Percentiles rank a stretch among this genome's conserved stretches.
These are phyloP conservation scores for Diaporthe vaccinii DNA, from an alignment of 2,329 filamentous ascomycete species.

Conservation along the genomic window DNA sequence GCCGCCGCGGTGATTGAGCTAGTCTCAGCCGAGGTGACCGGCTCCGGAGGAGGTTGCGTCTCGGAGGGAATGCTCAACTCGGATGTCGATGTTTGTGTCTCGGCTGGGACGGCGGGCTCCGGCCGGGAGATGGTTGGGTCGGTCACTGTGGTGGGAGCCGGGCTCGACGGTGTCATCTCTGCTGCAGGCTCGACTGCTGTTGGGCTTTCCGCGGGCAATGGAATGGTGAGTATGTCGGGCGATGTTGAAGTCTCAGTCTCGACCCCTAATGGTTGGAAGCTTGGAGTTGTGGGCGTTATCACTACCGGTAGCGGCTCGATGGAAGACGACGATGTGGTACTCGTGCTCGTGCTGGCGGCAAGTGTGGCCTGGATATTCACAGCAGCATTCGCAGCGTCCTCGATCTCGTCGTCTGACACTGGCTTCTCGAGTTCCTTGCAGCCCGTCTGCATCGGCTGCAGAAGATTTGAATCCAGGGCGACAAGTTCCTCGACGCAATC, in stretches of 20 bases:
- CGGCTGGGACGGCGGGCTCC: background rate
- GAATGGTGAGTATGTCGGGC: background rate
- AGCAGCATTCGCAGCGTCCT: constrained; percentile 28
- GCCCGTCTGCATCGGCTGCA: constrained; percentile 38
- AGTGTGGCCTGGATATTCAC: background rate
- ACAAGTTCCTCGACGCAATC: constrained; percentile 29
- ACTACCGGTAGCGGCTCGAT: background rate
- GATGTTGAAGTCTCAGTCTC: background rate
- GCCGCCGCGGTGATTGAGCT: background rate
- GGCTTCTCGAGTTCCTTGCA: constrained; percentile 39
- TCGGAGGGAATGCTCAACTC: background rate
- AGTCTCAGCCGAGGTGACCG: background rate
- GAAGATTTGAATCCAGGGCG: constrained; percentile 25
- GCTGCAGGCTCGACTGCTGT: background rate
- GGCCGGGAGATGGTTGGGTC: background rate
- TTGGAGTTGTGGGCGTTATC: background rate
- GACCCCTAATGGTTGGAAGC: background rate
- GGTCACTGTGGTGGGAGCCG: background rate
- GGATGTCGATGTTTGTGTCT: background rate
- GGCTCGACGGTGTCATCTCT: background rate
- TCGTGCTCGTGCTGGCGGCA: background rate
- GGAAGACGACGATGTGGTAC: constrained; percentile 3
- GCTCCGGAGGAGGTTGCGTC: background rate
- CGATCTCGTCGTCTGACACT: constrained; percentile 34
- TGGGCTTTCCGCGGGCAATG: background rate